Base-by-base conservation (phyloP, 2,329 filamentous ascomycete genomes). In the Scleromitrula shiraiana region DNA sequence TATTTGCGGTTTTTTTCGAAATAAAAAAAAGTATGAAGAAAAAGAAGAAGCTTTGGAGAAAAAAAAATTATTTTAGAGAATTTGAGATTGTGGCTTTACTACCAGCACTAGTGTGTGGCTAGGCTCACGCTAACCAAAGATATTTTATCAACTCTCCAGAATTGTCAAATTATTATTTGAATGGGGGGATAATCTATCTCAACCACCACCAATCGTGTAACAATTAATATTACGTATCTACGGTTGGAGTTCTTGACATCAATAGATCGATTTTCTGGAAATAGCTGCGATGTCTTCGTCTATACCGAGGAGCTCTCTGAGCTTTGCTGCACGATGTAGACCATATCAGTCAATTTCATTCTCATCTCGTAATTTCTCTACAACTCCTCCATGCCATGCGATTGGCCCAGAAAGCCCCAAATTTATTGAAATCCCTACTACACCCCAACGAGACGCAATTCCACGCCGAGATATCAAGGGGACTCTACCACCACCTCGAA, bases 371-470 rank as follows among this genome's bases (percentile, higher is more conserved):
- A 50, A 68, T 47, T 77, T 76, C 61, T 68, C 70, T 53, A 71
- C 72, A 20, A 69, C 74, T 14, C 41, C 69, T 15, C 37, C 64
- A n/a, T 57, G 60, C 49, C 63, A 62, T 41, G 68, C 68, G 41
- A 72, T 90, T 54, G 83, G 84, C 15, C 91, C 93, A 41, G 87
- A 96, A 65, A 95, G 89, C 29, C 91, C 93, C 39, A 77, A 78
- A 55, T 97, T 85, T 72, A 85, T 97, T 68, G 81, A 88, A 56
- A 73, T 96, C 47, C 91, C 90, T 40, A 74, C 75, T 57, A 77
- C 85, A 41, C 76, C 80, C n/a, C 88, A 95, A 56, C 52, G 52
- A 26, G 71, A 77, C 56, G 64, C 64, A 12, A 68, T 65, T 52
- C 68, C 61, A 2, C 61, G 66, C 2, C 66, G 67, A 37, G 57